Conservation (phyloP, 192 early-diverging fungal species). For the Backusella australiensis region DNA sequence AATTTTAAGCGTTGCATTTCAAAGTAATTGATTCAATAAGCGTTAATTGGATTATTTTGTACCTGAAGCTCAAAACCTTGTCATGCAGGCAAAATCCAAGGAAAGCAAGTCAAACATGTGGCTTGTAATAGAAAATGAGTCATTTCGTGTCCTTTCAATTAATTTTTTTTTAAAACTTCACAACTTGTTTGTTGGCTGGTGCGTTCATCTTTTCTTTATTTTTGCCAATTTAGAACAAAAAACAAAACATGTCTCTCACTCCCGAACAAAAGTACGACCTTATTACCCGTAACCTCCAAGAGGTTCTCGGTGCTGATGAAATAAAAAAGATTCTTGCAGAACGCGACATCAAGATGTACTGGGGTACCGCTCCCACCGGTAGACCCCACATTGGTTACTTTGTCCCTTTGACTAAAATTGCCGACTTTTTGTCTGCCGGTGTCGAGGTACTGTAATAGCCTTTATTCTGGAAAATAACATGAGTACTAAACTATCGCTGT, state of each 20-base stretch:
- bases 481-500: neutral
- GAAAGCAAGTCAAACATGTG: neutral
- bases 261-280: conserved; percentile 73
- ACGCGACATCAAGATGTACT: conserved; percentile 92
- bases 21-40: neutral
- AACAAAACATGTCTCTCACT: conserved; percentile 38
- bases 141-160: conserved; percentile 6
- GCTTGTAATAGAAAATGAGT: neutral
- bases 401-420: conserved; percentile 97
- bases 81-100: neutral
- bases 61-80: neutral
- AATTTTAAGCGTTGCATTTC: too few relatives aligned
- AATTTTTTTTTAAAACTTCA: neutral
- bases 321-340: conserved; percentile 82
- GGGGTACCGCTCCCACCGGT: conserved; percentile 97
- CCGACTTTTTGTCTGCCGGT: conserved; percentile 91
- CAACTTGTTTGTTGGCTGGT: neutral
- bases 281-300: conserved; percentile 93
- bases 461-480: neutral
- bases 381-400: conserved; percentile 97
- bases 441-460: conserved; percentile 59
- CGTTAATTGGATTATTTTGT: neutral
- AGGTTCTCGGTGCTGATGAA: conserved; percentile 86
- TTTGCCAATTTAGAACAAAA: neutral
- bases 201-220: neutral